A percentile compares a stretch with the other conserved stretches of the same genome.
Conservation (phyloP, 116 monocot species). For the Dioscorea cayenensis region DNA sequence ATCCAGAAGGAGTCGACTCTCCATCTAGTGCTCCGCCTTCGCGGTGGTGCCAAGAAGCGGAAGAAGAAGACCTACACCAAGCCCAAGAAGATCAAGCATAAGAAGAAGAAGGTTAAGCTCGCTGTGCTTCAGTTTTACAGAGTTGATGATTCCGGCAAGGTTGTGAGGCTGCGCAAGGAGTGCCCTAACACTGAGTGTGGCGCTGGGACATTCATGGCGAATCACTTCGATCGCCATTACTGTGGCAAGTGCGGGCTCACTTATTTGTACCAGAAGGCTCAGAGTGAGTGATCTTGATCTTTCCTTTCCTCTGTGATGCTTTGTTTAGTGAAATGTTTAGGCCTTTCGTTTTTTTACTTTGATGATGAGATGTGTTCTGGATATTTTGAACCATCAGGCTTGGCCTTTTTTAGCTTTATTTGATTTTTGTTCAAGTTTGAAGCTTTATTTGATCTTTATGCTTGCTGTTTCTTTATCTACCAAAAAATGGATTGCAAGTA, state of each 20-base stretch:
- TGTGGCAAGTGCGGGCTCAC: constrained; percentile 38
- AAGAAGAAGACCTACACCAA: constrained; percentile 49
- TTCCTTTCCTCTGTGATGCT: not conserved
- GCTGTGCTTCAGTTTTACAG: constrained; percentile 41
- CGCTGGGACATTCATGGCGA: constrained; percentile 41
- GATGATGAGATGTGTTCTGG: too few species aligned
- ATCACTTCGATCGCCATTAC: constrained; percentile 34
- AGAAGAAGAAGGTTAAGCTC: constrained; percentile 55
- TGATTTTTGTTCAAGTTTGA: too few species aligned
- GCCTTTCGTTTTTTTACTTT: too few species aligned
- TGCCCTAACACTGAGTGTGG: constrained; percentile 41
- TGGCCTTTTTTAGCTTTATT: too few species aligned
- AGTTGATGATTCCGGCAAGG: constrained; percentile 35
- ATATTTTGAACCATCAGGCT: too few species aligned
- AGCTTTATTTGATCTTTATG: too few species aligned
- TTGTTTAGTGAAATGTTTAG: too few species aligned
- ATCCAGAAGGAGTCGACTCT: constrained; percentile 3
- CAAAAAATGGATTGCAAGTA: too few species aligned
- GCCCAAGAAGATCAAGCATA: constrained; percentile 49
- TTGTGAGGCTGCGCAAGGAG: constrained; percentile 27
- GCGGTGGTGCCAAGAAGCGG: constrained; percentile 40
- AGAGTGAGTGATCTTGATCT: constrained; percentile 9
- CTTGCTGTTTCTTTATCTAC: too few species aligned
- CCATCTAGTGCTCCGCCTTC: constrained; percentile 39
- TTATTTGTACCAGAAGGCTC: constrained; percentile 29